Base-by-base conservation (phyloP, 2,329 filamentous ascomycete species). In the Penicillium italicum region DNA sequence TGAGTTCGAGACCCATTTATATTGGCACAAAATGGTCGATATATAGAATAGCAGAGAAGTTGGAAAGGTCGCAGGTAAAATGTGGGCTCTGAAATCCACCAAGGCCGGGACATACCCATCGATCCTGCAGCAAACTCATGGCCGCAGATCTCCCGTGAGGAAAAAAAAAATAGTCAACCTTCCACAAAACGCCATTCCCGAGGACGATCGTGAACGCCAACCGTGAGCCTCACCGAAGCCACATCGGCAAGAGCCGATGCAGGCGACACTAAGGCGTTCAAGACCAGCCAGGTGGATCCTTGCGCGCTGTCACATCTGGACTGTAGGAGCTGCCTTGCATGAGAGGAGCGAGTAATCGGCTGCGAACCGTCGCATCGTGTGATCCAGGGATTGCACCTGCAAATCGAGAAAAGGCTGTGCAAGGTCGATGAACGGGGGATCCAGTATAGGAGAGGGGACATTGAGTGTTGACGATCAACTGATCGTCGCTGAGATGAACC, bases 161-260 rank as follows among this genome's bases (percentile, higher is more conserved):
- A 16, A 49, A 34, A 30, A 45, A 43, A 34, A 30, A 45, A 43
- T 49, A 37, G 28, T 28, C 28, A 55, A 49, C 38, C 47, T 46
- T 52, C 43, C 40, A 31, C 28, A 40, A 40, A 43, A 49, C 48
- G 47, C 48, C 52, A 56, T 47, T 49, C 42, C 52, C 59, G 47
- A 22, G 28, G 38, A 49, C 46, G 38, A 54, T 55, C 53, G 53
- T 57, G 37, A 43, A 53, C 42, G 58, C 60, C 54, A 53, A 51
- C 58, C 53, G 52, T 33, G 45, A 54, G 53, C 52, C 46, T 50
- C 46, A 48, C 58, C 54, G 56, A 57, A 64, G 63, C 63, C 62
- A 64, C 62, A 54, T 49, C 59, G 63, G 63, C 59, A 64, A 44
- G 57, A 60, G 50, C 62, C 63, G 63, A 65, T 52, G 55, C 50